Evolutionary conservation across 192 early-diverging fungal genomes (phyloP), one percentile per base, ranked within the genome.

Genomic region (Coemansia aciculifera): DNA sequence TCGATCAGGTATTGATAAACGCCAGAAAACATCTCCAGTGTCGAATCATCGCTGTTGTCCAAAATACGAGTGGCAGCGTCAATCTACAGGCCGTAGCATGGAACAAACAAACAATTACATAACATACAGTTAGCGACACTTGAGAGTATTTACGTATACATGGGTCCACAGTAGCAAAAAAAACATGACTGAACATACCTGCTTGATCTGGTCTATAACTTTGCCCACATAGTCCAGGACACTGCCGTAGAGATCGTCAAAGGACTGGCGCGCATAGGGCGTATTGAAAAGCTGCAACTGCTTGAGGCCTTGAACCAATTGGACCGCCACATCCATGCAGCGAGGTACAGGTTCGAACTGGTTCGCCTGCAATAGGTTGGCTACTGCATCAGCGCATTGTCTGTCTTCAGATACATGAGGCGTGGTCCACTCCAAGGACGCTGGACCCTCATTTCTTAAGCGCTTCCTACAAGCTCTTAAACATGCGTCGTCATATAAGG

Each of bases 1-100:
- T 77, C 74, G 7, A 77, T 66, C 68, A 83, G 66, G 29, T 72
- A 77, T 51, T 83, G 80, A 51, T 83, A 83, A 5, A 77, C 59
- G 51, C 40, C 63, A 8, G 72, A 66, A 74, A 83, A 83, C 43
- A 75, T 74, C 42, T 24, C 38, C 27, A 68, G 43, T 29, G 65
- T 32, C 2, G 80, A 72, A 23, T 76, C 72, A 1, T 64, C 43
- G 9, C 76, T 68, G 6, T 36, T 54, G 24, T 65, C 42, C 21
- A 52, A 2, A 1, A 5, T 36, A 6, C 37, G 34, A 51, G 17
- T 19, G 39, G 37, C 43, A 9, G 32, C 51, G 23, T 75, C 78
- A 37, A 52, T 37, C 78, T 80, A 80, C 49, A 72, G 11, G 19
- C 6, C 34, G 23, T 29, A 63, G 66, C 7, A 59, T 6, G 11